Conservation (phyloP, 2,329 filamentous ascomycete species). For the Coleophoma crateriformis region DNA sequence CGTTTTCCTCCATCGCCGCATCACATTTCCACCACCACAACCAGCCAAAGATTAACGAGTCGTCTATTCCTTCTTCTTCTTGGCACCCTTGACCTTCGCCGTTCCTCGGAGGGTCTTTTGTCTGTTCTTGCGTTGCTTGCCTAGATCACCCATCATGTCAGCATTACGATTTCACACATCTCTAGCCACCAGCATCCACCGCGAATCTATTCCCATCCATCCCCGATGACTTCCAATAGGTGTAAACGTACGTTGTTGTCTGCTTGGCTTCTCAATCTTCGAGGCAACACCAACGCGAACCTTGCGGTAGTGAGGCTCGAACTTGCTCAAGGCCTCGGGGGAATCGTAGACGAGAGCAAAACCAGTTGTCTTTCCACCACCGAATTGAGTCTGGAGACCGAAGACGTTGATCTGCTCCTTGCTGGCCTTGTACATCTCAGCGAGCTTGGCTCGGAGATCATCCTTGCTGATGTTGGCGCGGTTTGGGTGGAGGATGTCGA, state of each 20-base stretch:
- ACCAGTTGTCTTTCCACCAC: slow-evolving; percentile 99
- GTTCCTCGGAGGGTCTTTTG: slow-evolving; percentile 97
- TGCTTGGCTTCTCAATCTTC: slow-evolving; percentile 96
- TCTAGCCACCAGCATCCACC: slow-evolving; percentile 1
- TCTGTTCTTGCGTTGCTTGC: slow-evolving; percentile 99
- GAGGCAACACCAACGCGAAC: slow-evolving; percentile 85
- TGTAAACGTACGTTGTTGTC: slow-evolving; percentile 91
- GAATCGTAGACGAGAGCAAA: slow-evolving; percentile 99
- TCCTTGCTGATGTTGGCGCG: slow-evolving; percentile 99
- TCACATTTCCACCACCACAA: slow-evolving; percentile 12
- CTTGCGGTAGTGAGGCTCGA: slow-evolving; percentile 97
- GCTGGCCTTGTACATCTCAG: slow-evolving; percentile 94
- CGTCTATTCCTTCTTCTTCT: slow-evolving; percentile 88
- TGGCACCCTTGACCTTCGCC: slow-evolving; percentile 95
- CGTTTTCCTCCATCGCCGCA: slow-evolving; percentile 15
- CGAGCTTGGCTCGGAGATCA: slow-evolving; percentile 92
- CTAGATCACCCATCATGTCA: slow-evolving; percentile 45
- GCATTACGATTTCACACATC: slow-evolving; percentile 9
- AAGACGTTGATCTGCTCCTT: slow-evolving; percentile 98
- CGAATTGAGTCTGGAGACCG: slow-evolving; percentile 96
- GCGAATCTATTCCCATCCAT: neutral
- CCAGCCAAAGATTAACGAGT: slow-evolving; percentile 14
- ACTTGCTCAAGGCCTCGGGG: slow-evolving; percentile 98
- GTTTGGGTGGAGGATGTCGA: slow-evolving; percentile 99
- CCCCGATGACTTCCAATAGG: slow-evolving; percentile 3